Percentiles rank a stretch among this genome's conserved stretches.
Evolutionary conservation across 495 filamentous ascomycete species (phyloP).

Genomic region (Neurospora africana): DNA sequence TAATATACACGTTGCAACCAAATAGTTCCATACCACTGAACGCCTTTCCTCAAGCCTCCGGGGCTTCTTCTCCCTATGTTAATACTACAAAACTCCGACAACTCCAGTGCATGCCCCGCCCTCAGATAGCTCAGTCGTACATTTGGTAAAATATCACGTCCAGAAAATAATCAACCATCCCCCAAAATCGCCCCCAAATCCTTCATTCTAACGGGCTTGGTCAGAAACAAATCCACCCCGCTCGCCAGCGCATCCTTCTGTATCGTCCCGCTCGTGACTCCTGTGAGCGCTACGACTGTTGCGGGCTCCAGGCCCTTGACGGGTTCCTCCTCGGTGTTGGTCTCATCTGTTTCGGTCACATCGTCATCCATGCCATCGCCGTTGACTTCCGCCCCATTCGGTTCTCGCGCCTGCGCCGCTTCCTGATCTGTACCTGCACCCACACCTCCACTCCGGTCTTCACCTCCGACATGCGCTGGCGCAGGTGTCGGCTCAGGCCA

Average conservation of each 20-base stretch:
- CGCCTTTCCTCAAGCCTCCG: background rate
- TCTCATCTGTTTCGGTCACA: background rate
- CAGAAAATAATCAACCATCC: background rate
- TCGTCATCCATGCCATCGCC: background rate
- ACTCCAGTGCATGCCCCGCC: background rate
- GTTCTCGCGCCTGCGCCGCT: background rate
- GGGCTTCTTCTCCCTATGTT: background rate
- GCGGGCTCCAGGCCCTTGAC: conserved; percentile 3
- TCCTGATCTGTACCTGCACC: background rate
- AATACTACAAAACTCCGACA: background rate
- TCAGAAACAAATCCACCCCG: conserved; percentile 64
- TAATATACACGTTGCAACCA: background rate
- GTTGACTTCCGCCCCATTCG: background rate
- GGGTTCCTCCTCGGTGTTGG: background rate
- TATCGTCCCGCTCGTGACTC: conserved; percentile 51
- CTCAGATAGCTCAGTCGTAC: background rate
- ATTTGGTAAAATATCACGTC: background rate
- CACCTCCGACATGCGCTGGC: background rate
- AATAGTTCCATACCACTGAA: background rate
- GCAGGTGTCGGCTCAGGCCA: background rate
- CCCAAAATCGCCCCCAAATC: conserved; percentile 14
- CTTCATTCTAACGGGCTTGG: conserved; percentile 51
- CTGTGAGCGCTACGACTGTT: conserved; percentile 56
- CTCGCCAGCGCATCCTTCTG: conserved; percentile 55
- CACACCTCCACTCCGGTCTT: background rate